These are phyloP conservation scores for Breviolum minutum DNA, from an alignment of 73 alveolate genomes.

Conservation along the genomic window DNA sequence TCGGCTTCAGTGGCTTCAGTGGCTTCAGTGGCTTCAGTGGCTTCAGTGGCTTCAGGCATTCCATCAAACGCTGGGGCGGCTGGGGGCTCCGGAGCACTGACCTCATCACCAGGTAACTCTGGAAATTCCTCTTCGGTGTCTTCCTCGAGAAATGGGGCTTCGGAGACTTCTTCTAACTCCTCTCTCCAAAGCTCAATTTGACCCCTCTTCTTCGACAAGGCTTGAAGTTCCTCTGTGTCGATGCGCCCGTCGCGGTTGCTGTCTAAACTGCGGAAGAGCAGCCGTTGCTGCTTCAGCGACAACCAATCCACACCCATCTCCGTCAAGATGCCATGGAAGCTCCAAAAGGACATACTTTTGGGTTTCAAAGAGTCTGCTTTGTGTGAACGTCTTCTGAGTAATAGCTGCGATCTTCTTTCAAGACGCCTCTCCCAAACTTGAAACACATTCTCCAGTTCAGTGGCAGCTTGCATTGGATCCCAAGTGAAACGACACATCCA, in stretches of 20 bases:
- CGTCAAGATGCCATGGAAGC: conserved; percentile 50
- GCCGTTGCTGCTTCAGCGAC: conserved; percentile 62
- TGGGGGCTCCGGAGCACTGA: too few species aligned
- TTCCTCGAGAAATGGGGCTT: too few species aligned
- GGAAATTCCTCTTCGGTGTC: too few species aligned
- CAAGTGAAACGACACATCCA: conserved; percentile 74
- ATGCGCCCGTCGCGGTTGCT: conserved; percentile 75
- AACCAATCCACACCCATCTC: conserved; percentile 75
- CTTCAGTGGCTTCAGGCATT: too few species aligned
- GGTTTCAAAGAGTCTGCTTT: not conserved
- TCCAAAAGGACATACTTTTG: conserved; percentile 44
- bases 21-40: too few species aligned
- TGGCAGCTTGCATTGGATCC: conserved; percentile 86
- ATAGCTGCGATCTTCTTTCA: not conserved
- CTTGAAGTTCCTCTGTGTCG: conserved; percentile 34
- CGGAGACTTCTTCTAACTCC: not conserved
- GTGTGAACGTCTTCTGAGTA: not conserved
- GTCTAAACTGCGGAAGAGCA: conserved; percentile 59
- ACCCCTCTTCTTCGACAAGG: conserved; percentile 1
- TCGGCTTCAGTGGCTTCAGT: too few species aligned
- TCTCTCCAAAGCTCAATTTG: conserved; percentile 26
- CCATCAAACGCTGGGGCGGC: too few species aligned
- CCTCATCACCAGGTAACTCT: too few species aligned
- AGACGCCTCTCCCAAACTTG: conserved; percentile 83
- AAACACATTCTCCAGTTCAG: conserved; percentile 62